Evolutionary conservation across 1,284 basidiomycete genomes (phyloP), one percentile per base, ranked within the genome.

Genomic region (Sparassis latifolia): DNA sequence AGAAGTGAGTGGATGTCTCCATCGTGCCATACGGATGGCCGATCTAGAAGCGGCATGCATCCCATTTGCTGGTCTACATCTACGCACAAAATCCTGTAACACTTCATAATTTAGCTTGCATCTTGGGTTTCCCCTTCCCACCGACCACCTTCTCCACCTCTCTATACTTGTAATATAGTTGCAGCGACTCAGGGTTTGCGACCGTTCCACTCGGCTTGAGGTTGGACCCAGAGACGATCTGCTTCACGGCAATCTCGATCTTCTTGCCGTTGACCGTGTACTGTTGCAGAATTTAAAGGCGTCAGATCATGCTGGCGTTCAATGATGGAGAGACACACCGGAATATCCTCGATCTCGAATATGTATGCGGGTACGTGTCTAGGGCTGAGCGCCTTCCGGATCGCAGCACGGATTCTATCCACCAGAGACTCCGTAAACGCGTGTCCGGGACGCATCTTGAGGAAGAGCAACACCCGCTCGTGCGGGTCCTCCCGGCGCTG

Each of bases 401-500:
- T 89, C 10, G 80, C 73, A 0, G 66, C 63, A 57, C 79, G 78
- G 52, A 91, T 80, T 42, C 73, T 60, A 48, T 69, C 71, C 33
- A 76, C 69, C 37, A 90, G 65, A 6, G 64, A 63, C 0, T 72
- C 61, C 5, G 74, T 76, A 43, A 86, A 72, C n/a, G 62, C 68
- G 49, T 71, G 61, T 1, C 80, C 81, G 0, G 72, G 56, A 30
- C 77, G 75, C 73, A 92, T 82, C 69, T 91, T 90, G 59, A 95
- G 61, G 66, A 95, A 95, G 3, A 95, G 71, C 5, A 94, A 71
- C 3, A 95, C 92, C 42, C 89, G 82, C 66, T 96, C 92, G 63
- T 95, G 89, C 33, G 77, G 75, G 60, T 75, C 90, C 66, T 80
- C 75, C 1, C 80, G 70, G 7, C 90, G 79, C 51, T 89, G 81